These are phyloP conservation scores for Ambrosia trifida DNA, from an alignment of 129 eudicot genomes.

Conservation along the genomic window DNA sequence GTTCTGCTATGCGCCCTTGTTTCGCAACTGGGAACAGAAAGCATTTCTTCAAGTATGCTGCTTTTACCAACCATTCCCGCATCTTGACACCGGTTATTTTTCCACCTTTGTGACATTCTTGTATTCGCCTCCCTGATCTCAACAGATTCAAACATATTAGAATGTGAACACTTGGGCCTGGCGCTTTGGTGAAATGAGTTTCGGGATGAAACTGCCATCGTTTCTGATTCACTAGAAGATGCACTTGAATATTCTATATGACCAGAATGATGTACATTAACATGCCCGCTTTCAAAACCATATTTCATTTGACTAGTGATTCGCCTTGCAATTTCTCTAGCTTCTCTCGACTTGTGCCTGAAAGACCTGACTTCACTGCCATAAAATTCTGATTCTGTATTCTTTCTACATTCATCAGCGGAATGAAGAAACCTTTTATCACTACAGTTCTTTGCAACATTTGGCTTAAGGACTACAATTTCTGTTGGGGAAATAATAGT, in stretches of 20 bases:
- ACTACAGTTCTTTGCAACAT: conserved; percentile 39
- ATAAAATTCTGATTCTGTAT: conserved; percentile 28
- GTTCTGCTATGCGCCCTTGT: conserved; percentile 16
- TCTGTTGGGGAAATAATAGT: conserved; percentile 49
- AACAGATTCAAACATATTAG: conserved; percentile 47
- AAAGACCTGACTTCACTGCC: conserved; percentile 35
- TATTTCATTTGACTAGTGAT: conserved; percentile 59
- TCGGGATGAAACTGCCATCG: conserved; percentile 34
- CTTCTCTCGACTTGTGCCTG: conserved; percentile 53
- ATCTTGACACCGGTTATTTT: conserved; percentile 50
- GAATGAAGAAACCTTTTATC: neutral
- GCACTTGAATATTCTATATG: conserved; percentile 60
- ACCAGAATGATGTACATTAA: conserved; percentile 30
- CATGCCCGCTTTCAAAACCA: conserved; percentile 33
- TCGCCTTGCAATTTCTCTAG: conserved; percentile 60
- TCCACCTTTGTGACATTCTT: conserved; percentile 77
- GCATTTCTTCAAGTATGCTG: conserved; percentile 83
- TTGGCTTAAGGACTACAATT: conserved; percentile 86
- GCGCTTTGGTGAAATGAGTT: conserved; percentile 25
- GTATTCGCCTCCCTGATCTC: conserved; percentile 72
- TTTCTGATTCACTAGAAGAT: conserved; percentile 51
- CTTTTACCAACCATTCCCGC: conserved; percentile 43
- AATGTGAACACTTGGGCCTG: conserved; percentile 33
- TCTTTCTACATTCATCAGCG: too few species aligned
- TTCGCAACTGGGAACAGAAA: conserved; percentile 52